Conservation (phyloP, 306 rosid species). For the Ormosia emarginata region DNA sequence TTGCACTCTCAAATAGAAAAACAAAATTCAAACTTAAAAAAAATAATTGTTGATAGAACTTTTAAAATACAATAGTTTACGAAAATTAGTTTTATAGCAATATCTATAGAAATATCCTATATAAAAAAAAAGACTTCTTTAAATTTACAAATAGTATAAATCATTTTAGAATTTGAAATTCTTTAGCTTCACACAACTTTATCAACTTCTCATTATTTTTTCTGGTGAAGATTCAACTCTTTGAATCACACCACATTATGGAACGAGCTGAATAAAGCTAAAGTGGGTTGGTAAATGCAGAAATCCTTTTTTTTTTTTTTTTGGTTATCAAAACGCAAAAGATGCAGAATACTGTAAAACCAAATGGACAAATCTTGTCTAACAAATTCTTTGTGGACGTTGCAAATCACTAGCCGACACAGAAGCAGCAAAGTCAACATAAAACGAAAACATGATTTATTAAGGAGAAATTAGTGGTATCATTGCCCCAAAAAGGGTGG, state of each 20-base stretch:
- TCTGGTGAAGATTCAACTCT: not conserved
- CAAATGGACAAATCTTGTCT: not conserved
- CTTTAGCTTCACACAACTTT: not conserved
- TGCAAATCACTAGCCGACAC: constrained; percentile 12
- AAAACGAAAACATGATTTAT: constrained; percentile 16
- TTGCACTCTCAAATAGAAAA: no score
- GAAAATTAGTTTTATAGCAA: no score
- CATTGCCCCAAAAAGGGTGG: not conserved
- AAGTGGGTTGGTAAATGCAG: not conserved
- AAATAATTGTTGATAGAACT: no score
- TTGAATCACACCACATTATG: not conserved
- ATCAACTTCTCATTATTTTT: not conserved
- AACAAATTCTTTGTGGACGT: not conserved
- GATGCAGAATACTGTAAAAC: not conserved
- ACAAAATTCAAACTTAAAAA: no score
- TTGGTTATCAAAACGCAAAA: not conserved
- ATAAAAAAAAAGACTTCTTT: no score
- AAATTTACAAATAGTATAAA: not conserved
- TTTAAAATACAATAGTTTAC: no score
- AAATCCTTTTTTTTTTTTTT: not conserved
- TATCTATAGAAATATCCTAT: no score
- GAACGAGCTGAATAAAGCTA: not conserved
- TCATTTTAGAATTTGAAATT: not conserved
- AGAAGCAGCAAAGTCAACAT: constrained; percentile 25
- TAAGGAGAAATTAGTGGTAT: not conserved